phyloP scores from a whole-genome alignment of 768 basidiomycete genomes.

The Megacollybia marginata region DNA sequence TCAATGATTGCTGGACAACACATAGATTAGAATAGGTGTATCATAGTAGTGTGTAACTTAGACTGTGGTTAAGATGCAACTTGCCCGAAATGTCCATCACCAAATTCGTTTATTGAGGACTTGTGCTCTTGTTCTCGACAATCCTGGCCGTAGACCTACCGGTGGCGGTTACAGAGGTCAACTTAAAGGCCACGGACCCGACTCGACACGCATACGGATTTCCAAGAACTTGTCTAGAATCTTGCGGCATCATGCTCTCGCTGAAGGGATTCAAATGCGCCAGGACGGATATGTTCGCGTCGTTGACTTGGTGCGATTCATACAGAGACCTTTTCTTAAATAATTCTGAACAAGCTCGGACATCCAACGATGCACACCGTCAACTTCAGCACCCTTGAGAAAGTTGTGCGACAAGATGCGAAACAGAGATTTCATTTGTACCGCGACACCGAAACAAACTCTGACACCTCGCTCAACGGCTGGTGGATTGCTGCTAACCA shows the following conservation, averaged over 20 bases:
- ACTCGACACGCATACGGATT: constrained; percentile 9
- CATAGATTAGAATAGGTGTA: too few relatives aligned
- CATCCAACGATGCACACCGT: constrained; percentile 46
- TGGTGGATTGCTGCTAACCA: constrained; percentile 73
- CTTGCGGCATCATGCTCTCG: constrained; percentile 59
- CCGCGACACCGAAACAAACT: constrained; percentile 28
- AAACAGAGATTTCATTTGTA: constrained; percentile 42
- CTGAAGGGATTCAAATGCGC: constrained; percentile 50
- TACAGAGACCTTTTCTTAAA: background rate
- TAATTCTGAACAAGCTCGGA: constrained; percentile 36
- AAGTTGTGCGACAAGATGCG: constrained; percentile 43
- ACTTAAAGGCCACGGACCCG: background rate
- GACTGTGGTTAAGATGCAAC: too few relatives aligned
- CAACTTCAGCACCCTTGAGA: constrained; percentile 35
- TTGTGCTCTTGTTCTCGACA: too few relatives aligned
- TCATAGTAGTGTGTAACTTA: too few relatives aligned
- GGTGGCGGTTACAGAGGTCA: background rate
- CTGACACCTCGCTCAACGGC: constrained; percentile 4
- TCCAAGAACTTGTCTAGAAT: constrained; percentile 64
- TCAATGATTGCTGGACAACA: too few relatives aligned
- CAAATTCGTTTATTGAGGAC: too few relatives aligned
- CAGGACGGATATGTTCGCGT: constrained; percentile 62
- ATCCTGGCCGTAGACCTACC: too few relatives aligned
- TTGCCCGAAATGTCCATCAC: too few relatives aligned
- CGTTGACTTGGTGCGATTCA: constrained; percentile 47